Evolutionary conservation across 2,329 filamentous ascomycete genomes (phyloP).

Genomic region (Stemphylium lycopersici): DNA sequence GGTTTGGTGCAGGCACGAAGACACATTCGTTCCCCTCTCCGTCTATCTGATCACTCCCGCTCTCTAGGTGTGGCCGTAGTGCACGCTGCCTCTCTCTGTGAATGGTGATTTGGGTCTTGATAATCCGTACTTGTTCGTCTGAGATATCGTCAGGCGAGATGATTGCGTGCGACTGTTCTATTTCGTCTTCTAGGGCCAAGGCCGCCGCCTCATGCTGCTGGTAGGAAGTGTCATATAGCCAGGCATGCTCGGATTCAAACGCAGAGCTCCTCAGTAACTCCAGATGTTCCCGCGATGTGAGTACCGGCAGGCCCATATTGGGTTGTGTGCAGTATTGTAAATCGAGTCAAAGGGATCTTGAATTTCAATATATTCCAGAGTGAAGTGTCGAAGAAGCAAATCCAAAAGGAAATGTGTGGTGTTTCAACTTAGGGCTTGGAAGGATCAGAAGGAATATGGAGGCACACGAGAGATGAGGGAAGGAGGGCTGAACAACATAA

Average conservation of each 20-base stretch:
- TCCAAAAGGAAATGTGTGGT: constrained; percentile 2
- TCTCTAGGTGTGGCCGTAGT: constrained; percentile 45
- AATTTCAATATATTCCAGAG: constrained; percentile 1
- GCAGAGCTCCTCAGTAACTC: constrained; percentile 45
- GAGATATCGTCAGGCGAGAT: constrained; percentile 47
- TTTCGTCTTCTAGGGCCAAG: constrained; percentile 41
- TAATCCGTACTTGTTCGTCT: constrained; percentile 44
- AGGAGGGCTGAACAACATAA: constrained; percentile 16
- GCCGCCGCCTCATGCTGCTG: constrained; percentile 45
- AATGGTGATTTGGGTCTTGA: constrained; percentile 44
- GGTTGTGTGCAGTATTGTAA: constrained; percentile 9
- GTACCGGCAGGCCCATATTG: constrained; percentile 34
- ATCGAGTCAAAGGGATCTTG: not conserved
- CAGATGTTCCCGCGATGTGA: constrained; percentile 40
- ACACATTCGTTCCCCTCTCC: constrained; percentile 46
- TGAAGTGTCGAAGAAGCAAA: constrained; percentile 1
- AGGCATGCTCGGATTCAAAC: constrained; percentile 47
- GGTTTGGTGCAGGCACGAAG: constrained; percentile 47
- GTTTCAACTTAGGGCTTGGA: constrained; percentile 2
- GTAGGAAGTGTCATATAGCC: constrained; percentile 47
- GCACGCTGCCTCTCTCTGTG: constrained; percentile 44
- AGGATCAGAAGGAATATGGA: constrained; percentile 14
- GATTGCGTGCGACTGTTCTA: constrained; percentile 39
- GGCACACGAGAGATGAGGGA: constrained; percentile 14
- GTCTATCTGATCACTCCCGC: constrained; percentile 44